phyloP scores from a whole-genome alignment of 208 protist genomes.

The Trypanosoma brucei region DNA sequence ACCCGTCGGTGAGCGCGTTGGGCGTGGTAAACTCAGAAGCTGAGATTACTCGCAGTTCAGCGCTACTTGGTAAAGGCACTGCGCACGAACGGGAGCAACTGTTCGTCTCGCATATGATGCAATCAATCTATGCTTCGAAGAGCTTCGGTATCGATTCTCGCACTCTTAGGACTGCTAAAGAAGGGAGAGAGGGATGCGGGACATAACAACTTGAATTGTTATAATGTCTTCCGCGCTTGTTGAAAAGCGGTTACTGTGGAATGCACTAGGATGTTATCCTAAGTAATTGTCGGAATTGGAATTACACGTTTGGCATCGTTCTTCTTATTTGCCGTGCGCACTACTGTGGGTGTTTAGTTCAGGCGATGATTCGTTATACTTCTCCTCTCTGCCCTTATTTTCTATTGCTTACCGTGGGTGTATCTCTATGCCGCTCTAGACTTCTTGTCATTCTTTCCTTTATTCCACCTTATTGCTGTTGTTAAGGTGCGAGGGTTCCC shows the following conservation, averaged over 20 bases:
- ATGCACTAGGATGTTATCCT: too few species aligned
- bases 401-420: background rate
- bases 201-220: too few species aligned
- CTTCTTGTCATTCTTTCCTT: background rate
- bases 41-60: background rate
- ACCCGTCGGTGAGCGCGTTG: too few species aligned
- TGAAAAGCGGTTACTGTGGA: too few species aligned
- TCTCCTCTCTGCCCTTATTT: conserved; percentile 21
- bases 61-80: conserved; percentile 18
- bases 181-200: too few species aligned
- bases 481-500: conserved; percentile 1
- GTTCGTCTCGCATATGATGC: conserved; percentile 58
- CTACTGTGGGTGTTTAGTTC: background rate
- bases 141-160: background rate
- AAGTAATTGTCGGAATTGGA: too few species aligned
- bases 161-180: background rate
- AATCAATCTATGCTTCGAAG: background rate
- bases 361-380: conserved; percentile 8
- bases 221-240: too few species aligned
- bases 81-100: conserved; percentile 66
- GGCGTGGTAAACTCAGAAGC: background rate
- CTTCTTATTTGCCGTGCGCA: background rate
- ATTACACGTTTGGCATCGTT: too few species aligned
- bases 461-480: background rate
- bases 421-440: too few species aligned